A percentile compares a stretch with the other conserved stretches of the same genome.
Evolutionary conservation across 345 rosid species (phyloP).

Genomic region (Excoecaria agallocha): DNA sequence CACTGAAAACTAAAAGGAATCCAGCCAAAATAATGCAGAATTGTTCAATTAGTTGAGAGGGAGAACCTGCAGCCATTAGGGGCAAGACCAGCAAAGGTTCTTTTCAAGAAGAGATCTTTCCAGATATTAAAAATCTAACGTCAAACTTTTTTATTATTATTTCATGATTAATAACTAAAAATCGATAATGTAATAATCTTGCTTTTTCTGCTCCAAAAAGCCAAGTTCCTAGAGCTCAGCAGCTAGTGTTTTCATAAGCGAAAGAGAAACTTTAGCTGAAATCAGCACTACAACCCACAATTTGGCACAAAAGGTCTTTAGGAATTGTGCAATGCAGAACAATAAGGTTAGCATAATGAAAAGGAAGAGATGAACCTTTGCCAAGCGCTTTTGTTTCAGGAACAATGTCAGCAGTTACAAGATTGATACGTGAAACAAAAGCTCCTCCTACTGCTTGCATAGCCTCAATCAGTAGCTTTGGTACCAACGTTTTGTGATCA

Average conservation of each 20-base stretch:
- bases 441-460: conserved; percentile 71
- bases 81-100: neutral
- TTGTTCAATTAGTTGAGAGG: neutral
- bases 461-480: conserved; percentile 76
- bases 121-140: neutral
- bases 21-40: neutral
- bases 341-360: conserved; percentile 9
- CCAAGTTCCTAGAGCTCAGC: neutral
- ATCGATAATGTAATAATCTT: neutral
- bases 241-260: neutral
- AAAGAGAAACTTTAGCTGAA: neutral
- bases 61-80: neutral
- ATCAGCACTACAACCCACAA: neutral
- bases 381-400: conserved; percentile 91
- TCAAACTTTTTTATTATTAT: neutral
- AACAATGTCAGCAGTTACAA: conserved; percentile 81
- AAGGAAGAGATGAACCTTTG: conserved; percentile 51
- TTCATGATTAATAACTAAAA: neutral
- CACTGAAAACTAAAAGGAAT: neutral
- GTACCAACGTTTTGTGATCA: conserved; percentile 74
- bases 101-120: neutral
- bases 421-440: conserved; percentile 81
- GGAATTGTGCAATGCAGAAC: conserved; percentile 12
- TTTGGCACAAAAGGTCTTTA: neutral
- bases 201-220: neutral